Evolutionary conservation across 108 stramenopile genomes (phyloP).

Genomic region (Nitzschia sp.): DNA sequence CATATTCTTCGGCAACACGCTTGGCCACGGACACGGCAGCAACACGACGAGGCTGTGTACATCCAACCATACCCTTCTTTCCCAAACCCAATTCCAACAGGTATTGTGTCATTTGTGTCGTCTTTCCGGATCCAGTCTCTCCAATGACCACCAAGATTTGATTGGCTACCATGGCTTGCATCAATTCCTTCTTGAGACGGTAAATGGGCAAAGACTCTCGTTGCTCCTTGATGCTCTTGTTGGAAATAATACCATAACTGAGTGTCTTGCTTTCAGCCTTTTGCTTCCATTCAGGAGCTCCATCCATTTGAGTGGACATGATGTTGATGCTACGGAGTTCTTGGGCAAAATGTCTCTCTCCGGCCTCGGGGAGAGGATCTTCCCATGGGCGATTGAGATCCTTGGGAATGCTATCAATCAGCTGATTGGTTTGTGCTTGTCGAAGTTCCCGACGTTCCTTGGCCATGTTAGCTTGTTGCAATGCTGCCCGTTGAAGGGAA

Average conservation of each 20-base stretch:
- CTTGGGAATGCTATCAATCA: constrained; percentile 97
- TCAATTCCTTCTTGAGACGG: constrained; percentile 79
- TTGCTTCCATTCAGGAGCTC: constrained; percentile 97
- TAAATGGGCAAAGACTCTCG: constrained; percentile 92
- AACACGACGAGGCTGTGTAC: constrained; percentile 98
- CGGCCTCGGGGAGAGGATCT: constrained; percentile 96
- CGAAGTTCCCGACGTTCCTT: constrained; percentile 97
- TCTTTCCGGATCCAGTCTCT: constrained; percentile 91
- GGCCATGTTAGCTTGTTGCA: constrained; percentile 89
- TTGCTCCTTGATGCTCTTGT: constrained; percentile 93
- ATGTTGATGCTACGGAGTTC: constrained; percentile 92
- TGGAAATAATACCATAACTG: constrained; percentile 91
- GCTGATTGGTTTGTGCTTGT: constrained; percentile 92
- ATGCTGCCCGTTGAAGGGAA: constrained; percentile 92
- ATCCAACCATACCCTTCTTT: constrained; percentile 90
- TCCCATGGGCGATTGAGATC: constrained; percentile 97
- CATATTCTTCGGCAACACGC: constrained; percentile 98
- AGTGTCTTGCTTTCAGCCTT: constrained; percentile 93
- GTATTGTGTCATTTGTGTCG: constrained; percentile 99
- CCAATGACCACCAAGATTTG: constrained; percentile 97
- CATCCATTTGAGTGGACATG: constrained; percentile 74
- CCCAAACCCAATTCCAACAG: constrained; percentile 93
- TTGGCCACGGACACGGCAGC: constrained; percentile 98
- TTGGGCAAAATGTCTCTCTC: constrained; percentile 96
- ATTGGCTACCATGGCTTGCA: constrained; percentile 79